phyloP scores from a whole-genome alignment of 345 rosid species.

The Pistacia atlantica region DNA sequence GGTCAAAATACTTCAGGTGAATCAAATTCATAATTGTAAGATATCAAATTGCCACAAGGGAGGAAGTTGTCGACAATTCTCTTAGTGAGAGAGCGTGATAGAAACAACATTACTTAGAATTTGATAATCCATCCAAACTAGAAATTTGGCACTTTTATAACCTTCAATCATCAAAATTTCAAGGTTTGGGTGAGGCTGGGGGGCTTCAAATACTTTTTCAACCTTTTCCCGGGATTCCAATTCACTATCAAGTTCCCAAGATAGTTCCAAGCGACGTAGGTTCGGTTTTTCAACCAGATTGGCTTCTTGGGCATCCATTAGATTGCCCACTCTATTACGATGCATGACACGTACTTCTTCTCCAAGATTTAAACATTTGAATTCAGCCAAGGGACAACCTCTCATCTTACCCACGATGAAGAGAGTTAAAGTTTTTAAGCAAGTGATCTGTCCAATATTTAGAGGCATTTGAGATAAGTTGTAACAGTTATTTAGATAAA shows the following conservation, averaged over 20 bases:
- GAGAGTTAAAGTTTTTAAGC: conserved; percentile 11
- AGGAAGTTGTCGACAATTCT: background rate
- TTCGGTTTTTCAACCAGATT: conserved; percentile 17
- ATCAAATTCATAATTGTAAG: background rate
- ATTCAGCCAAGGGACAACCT: conserved; percentile 5
- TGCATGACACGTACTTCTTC: conserved; percentile 12
- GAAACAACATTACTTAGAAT: background rate
- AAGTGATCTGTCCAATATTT: conserved; percentile 1
- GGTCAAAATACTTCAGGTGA: background rate
- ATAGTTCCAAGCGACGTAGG: background rate
- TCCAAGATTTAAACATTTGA: conserved; percentile 14
- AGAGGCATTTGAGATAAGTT: too few species aligned
- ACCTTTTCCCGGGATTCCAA: background rate
- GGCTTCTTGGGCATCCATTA: conserved; percentile 19
- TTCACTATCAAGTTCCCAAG: background rate
- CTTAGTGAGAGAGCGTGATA: background rate
- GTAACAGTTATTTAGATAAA: too few species aligned
- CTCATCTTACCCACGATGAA: conserved; percentile 16
- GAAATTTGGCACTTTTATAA: background rate
- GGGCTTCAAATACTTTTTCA: conserved; percentile 12
- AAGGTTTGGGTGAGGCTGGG: conserved; percentile 16
- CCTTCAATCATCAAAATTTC: background rate
- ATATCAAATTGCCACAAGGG: background rate
- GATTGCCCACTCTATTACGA: background rate
- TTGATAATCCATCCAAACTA: background rate